Percentiles rank a stretch among this genome's conserved stretches.
phyloP scores from a whole-genome alignment of 176 grass and related monocot genomes.

The Avena eriantha region DNA sequence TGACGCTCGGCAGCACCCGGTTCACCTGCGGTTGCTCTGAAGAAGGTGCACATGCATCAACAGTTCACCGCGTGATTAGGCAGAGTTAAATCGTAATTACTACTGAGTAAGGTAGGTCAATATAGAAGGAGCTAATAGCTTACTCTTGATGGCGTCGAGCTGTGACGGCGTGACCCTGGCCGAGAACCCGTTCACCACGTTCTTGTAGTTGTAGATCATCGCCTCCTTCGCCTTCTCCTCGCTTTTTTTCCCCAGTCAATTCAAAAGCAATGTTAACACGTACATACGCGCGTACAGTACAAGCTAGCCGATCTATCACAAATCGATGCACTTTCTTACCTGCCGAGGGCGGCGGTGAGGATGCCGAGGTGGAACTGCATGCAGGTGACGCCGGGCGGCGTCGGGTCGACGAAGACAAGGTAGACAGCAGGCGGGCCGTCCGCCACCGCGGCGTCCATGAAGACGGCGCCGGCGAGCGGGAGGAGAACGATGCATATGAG shows the following conservation, averaged over 20 bases:
- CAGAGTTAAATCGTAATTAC: background rate
- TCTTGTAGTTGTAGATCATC: constrained; percentile 75
- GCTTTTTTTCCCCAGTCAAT: constrained; percentile 25
- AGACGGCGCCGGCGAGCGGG: background rate
- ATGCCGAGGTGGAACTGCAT: constrained; percentile 50
- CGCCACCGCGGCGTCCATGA: background rate
- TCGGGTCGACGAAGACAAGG: constrained; percentile 44
- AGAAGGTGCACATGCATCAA: background rate
- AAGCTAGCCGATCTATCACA: no score
- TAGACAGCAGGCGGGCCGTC: constrained; percentile 2
- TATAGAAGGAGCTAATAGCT: background rate
- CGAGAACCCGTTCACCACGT: constrained; percentile 78
- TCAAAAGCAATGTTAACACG: background rate
- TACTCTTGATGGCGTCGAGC: constrained; percentile 71
- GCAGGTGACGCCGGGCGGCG: constrained; percentile 36
- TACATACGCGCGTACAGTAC: no score
- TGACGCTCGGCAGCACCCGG: constrained; percentile 57
- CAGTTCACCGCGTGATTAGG: background rate
- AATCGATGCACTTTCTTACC: constrained; percentile 13
- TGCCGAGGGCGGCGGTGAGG: constrained; percentile 50
- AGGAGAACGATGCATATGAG: background rate
- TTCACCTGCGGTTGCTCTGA: constrained; percentile 65
- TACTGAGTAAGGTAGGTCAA: background rate
- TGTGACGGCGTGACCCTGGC: constrained; percentile 76
- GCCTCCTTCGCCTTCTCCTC: constrained; percentile 68